Evolutionary conservation across 331 rosid genomes (phyloP).

Genomic region (Rosa hybrid): DNA sequence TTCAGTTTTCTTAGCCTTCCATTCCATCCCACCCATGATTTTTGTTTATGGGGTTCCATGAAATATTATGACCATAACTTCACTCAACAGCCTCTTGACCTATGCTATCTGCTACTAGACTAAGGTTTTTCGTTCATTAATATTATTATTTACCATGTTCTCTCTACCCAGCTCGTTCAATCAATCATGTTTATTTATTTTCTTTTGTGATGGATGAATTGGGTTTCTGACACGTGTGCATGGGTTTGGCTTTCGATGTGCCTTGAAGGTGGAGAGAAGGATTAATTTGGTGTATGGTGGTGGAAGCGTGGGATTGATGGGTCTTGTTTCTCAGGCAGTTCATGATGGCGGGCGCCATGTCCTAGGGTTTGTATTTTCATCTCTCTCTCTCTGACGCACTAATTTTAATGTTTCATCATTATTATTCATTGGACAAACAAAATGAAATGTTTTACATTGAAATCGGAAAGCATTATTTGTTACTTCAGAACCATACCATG

Average conservation of each 20-base stretch:
- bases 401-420: neutral
- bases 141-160: neutral
- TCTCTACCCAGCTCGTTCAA: neutral
- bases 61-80: slow-evolving; percentile 11
- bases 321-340: slow-evolving; percentile 99
- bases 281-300: slow-evolving; percentile 99
- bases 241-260: slow-evolving; percentile 44
- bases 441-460: slow-evolving; percentile 9
- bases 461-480: slow-evolving; percentile 1
- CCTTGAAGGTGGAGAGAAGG: slow-evolving; percentile 82
- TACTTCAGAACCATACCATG: slow-evolving; percentile 36
- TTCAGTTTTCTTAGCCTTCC: slow-evolving; percentile 42
- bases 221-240: slow-evolving; percentile 51
- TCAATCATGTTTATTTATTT: neutral
- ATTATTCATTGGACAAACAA: neutral
- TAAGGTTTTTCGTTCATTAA: slow-evolving; percentile 11
- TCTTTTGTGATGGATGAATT: slow-evolving; percentile 23
- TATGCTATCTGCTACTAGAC: neutral
- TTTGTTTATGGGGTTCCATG: slow-evolving; percentile 33
- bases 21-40: slow-evolving; percentile 42
- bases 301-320: slow-evolving; percentile 99
- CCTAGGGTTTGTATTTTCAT: slow-evolving; percentile 69
- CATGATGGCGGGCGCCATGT: slow-evolving; percentile 99
- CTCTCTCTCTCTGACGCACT: slow-evolving; percentile 13
- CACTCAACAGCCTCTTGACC: slow-evolving; percentile 5